Percentiles rank a stretch among this genome's conserved stretches.
Evolutionary conservation across 768 basidiomycete genomes (phyloP).

Genomic region (Suillus luteus): DNA sequence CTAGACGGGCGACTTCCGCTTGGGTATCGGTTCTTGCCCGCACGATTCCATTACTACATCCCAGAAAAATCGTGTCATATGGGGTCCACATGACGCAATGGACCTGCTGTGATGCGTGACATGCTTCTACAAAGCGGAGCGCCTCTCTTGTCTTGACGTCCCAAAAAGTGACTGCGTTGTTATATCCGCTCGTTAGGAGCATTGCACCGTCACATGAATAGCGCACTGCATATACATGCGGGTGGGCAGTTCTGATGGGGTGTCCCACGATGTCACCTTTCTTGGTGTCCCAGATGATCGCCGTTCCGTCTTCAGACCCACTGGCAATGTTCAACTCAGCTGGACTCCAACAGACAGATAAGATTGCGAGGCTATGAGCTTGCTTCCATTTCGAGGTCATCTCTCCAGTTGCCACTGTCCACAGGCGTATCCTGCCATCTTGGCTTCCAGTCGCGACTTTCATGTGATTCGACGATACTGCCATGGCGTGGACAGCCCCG

Average conservation of each 20-base stretch:
- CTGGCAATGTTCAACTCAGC: not conserved
- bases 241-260: not conserved
- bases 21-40: not conserved
- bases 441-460: not conserved
- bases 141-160: not conserved
- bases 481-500: not conserved
- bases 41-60: not conserved
- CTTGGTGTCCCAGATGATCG: not conserved
- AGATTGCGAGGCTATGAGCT: not conserved
- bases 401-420: not conserved
- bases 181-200: not conserved
- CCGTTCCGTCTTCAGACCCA: slow-evolving; percentile 5
- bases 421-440: not conserved
- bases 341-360: slow-evolving; percentile 6
- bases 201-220: not conserved
- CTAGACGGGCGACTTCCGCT: not conserved
- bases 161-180: not conserved
- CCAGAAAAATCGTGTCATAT: not conserved
- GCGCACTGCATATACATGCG: not conserved
- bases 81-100: not conserved
- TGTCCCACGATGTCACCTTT: not conserved
- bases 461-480: not conserved
- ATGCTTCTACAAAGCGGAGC: not conserved
- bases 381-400: not conserved
- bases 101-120: not conserved